Base-by-base conservation (phyloP, 2,329 filamentous ascomycete species). In the Emericellopsis atlantica region DNA sequence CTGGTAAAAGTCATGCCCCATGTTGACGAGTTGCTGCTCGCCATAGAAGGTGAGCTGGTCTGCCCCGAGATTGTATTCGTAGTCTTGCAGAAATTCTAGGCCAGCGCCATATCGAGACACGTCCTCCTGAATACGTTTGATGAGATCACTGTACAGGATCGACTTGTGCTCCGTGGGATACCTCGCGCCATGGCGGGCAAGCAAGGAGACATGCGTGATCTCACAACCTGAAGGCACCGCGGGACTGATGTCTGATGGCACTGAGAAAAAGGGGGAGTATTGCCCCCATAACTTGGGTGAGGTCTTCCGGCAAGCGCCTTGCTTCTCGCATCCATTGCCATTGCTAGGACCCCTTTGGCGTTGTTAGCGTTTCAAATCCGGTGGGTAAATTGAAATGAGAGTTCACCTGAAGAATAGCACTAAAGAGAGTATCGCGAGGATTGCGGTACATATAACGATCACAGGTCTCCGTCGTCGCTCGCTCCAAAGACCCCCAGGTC, bases 161-260 rank as follows among this genome's bases (percentile, higher is more conserved):
- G 79, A 74, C 64, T 89, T 93, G 48, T 66, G 65, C 10, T 63
- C 53, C 0, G 88, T 94, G 1, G 89, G 89, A 54, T 86, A 83
- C 40, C 89, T 76, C 32, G 85, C 84, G 37, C 88, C 89, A 56
- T 95, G 89, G 3, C 89, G 79, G 18, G 86, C 88, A 37, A 95
- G 71, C 21, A 89, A 66, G 52, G 89, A 83, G 1, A 74, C 89
- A 59, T 94, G 90, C 3, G 80, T 90, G 49, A 90, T 64, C 11
- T 73, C 64, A 61, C 89, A 95, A n/a, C 66, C 68, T 1, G 65
- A 49, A 0, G 87, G 88, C 1, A 82, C 63, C 7, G 66, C 65
- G 6, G 69, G 50, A 14, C 76, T 65, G 39, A 86, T 74, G 3
- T 74, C 66, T 1, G 82, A 87, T 6, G 79, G 72, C 0, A 89